Evolutionary conservation across 1,284 basidiomycete genomes (phyloP).

Genomic region (Ceratorhiza oryzae-sativae): DNA sequence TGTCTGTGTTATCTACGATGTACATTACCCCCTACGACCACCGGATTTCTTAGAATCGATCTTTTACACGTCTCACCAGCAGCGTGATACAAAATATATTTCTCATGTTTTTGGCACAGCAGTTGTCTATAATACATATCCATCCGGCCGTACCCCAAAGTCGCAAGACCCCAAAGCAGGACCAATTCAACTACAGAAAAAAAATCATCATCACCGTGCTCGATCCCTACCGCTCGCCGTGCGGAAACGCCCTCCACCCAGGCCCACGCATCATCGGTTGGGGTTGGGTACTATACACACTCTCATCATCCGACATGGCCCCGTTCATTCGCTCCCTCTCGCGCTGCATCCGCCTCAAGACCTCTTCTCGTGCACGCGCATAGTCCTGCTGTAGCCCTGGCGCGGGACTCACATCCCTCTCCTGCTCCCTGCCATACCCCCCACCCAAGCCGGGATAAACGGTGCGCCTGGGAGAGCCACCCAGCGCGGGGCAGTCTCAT

Average conservation of each 20-base stretch:
- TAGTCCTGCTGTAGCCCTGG: conserved; percentile 27
- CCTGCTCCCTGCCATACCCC: not conserved
- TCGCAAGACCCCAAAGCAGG: conserved; percentile 1
- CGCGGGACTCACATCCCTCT: conserved; percentile 28
- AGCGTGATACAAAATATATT: conserved; percentile 23
- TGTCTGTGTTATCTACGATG: not conserved
- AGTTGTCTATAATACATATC: conserved; percentile 27
- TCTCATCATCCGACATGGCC: conserved; percentile 32
- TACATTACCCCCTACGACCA: not conserved
- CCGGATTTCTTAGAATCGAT: not conserved
- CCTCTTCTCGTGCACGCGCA: conserved; percentile 17
- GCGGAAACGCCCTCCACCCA: conserved; percentile 12
- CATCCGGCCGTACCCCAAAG: conserved; percentile 8
- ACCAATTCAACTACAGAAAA: not conserved
- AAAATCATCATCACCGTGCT: no score
- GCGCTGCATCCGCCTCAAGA: conserved; percentile 28
- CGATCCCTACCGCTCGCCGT: not conserved
- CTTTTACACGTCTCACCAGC: not conserved
- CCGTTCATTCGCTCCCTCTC: conserved; percentile 3
- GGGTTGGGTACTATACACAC: conserved; percentile 33
- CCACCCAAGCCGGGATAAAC: conserved; percentile 18
- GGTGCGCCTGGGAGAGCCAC: conserved; percentile 11
- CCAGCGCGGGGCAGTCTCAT: conserved; percentile 1
- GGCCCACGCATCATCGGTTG: conserved; percentile 1
- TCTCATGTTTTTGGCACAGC: not conserved